Evolutionary conservation across 129 eudicot genomes (phyloP), one percentile per base, ranked within the genome.

Genomic region (Pulicaria dysenterica): DNA sequence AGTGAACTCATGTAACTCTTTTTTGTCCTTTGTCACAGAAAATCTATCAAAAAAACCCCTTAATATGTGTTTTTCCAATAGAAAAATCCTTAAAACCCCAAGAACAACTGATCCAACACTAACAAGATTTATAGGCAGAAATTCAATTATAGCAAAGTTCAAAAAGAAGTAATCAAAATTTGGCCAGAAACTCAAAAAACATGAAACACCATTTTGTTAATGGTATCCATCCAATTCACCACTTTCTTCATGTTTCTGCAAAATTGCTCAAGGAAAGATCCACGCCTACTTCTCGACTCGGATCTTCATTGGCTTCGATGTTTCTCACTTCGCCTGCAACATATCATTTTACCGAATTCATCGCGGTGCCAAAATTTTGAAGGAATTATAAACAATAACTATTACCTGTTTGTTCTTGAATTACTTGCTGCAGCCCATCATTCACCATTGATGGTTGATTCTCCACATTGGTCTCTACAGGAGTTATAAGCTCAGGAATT

Each of bases 251-350:
- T 64, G 41, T 58, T 50, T 69, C 76, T 0, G 75, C 48, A 62
- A 77, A 77, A 60, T 77, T 77, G 72, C 72, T 77, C 42, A 60
- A 40, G 34, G 82, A 70, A 70, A 77, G 76, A 70, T 61, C 77
- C 82, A 77, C 77, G 5, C 15, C 77, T 51, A 62, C 64, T 69
- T 54, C 81, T 70, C 14, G 67, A 58, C 47, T 67, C 43, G 45
- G 50, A 67, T 66, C 80, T 66, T 51, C 77, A 61, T 42, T 77
- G 4, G 72, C 67, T 14, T 60, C 72, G 7, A 51, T 16, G 43
- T 62, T 70, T 66, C 55, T 51, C 58, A 14, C 64, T 61, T 70
- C 82, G 3, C 72, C 82, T 77, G 58, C 58, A 77, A 40, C 31
- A 24, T 24, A 24, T 0, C 31, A 2, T 24, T 24, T 1, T 24